Evolutionary conservation across 495 filamentous ascomycete species (phyloP), one percentile per base, ranked within the genome.

Genomic region (Aspergillus asperescens): DNA sequence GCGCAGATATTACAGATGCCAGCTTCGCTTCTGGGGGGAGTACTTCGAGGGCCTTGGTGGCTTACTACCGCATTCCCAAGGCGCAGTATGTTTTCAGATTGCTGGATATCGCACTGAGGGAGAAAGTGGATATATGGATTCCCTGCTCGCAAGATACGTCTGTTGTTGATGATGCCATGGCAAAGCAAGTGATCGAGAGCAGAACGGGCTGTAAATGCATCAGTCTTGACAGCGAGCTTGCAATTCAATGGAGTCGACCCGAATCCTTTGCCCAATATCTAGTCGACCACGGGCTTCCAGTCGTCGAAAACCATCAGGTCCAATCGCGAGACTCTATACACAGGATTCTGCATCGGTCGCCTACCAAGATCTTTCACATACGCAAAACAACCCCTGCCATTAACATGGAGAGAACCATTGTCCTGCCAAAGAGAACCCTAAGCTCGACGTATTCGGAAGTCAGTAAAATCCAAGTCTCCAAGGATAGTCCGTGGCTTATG

Each of bases 41-140:
- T 46, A 72, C 75, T 66, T 80, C 77, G 0, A 70, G 57, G 8
- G 49, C 67, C 5, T 23, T 89, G 7, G 55, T 66, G 0, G 60
- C 55, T 9, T 85, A 83, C 64, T 82, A 83, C 62, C 63, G 65
- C 1, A 66, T 89, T 5, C 63, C 72, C 3, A 72, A 68, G 24
- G 65, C 70, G 24, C 62, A 68, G 23, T 81, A 78, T 28, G 68
- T 79, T 39, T 64, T 74, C 2, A 62, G 62, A 6, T 62, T 90
- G 7, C 56, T 84, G 6, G 58, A 78, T 13, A 74, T 88, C 13
- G 70, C 90, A 27, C 63, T 75, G 23, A 63, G 71, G 7, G 84
- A 90, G 48, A 74, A 76, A 0, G 75, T 87, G 15, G 81, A 89
- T 48, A 56, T 90, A 0, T 92, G 87, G 87, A 78, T 91, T 12